Percentiles rank a stretch among this genome's conserved stretches.
Conservation (phyloP, 805 yeast genomes). For the Komagataella populi region DNA sequence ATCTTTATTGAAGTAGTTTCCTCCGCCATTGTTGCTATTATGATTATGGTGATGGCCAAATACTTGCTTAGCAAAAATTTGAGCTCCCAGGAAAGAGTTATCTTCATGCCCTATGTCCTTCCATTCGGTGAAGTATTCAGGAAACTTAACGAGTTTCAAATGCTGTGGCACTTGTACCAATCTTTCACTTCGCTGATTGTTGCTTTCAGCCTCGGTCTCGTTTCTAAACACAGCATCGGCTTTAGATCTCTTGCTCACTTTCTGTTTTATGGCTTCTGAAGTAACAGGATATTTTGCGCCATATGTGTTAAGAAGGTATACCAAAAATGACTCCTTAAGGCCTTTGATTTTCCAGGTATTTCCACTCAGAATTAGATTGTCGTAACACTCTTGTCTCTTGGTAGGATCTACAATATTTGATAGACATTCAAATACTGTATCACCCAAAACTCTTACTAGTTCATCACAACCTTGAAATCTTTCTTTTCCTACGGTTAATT, state of each 20-base stretch:
- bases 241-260: constrained; percentile 2
- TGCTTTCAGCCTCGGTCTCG: constrained; percentile 5
- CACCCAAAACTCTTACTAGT: constrained; percentile 41
- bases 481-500: constrained; percentile 71
- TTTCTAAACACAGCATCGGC: constrained; percentile 15
- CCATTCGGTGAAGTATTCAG: constrained; percentile 95
- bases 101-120: constrained; percentile 62
- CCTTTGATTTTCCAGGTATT: constrained; percentile 68
- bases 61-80: constrained; percentile 76
- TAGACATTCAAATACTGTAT: constrained; percentile 37
- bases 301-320: constrained; percentile 29
- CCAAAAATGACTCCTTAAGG: constrained; percentile 54
- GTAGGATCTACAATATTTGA: constrained; percentile 43
- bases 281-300: constrained; percentile 25
- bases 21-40: constrained; percentile 32
- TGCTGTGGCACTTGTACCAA: constrained; percentile 67
- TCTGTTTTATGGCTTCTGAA: constrained; percentile 4
- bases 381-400: constrained; percentile 74
- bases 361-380: constrained; percentile 69
- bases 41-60: constrained; percentile 28
- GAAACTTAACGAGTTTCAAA: constrained; percentile 53
- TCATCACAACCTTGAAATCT: constrained; percentile 69
- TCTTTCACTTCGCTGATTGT: constrained; percentile 10
- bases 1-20: constrained; percentile 53
- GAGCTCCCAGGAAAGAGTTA: constrained; percentile 72